These are phyloP conservation scores for Dorcoceras hygrometricum DNA, from an alignment of 257 asterid species.

Conservation along the genomic window DNA sequence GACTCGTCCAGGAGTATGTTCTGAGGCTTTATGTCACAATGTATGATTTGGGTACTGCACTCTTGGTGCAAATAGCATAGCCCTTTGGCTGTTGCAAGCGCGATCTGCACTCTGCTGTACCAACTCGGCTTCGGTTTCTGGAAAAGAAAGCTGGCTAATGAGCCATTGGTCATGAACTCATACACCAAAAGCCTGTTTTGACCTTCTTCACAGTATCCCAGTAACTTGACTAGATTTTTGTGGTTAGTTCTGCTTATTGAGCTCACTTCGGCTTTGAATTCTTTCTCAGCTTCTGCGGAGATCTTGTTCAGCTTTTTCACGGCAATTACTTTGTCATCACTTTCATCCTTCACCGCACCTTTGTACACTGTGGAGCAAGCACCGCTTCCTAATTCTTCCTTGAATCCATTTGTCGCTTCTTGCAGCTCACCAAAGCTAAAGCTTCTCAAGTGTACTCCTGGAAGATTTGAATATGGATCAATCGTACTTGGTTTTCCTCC, in stretches of 20 bases:
- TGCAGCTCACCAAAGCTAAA: background rate
- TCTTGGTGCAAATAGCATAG: slow-evolving; percentile 30
- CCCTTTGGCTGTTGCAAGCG: slow-evolving; percentile 31
- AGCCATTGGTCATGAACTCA: slow-evolving; percentile 21
- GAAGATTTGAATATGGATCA: background rate
- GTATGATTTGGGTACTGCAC: slow-evolving; percentile 31
- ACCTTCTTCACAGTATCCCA: slow-evolving; percentile 32
- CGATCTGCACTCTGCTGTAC: slow-evolving; percentile 27
- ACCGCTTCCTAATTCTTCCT: slow-evolving; percentile 29
- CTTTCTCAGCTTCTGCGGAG: slow-evolving; percentile 28
- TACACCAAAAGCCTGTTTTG: slow-evolving; percentile 22
- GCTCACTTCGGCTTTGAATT: slow-evolving; percentile 25
- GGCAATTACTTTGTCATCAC: slow-evolving; percentile 3
- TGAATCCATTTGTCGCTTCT: slow-evolving; percentile 25
- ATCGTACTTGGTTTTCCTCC: background rate
- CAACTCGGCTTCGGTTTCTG: slow-evolving; percentile 25
- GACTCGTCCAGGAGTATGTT: slow-evolving; percentile 28
- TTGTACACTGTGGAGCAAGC: slow-evolving; percentile 20
- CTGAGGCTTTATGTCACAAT: slow-evolving; percentile 34
- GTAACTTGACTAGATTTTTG: slow-evolving; percentile 33
- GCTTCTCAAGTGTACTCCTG: background rate
- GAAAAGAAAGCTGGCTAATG: slow-evolving; percentile 26
- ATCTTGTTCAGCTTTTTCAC: slow-evolving; percentile 32
- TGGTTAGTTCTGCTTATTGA: slow-evolving; percentile 28
- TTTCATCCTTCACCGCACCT: slow-evolving; percentile 27